Base-by-base conservation (phyloP, 495 filamentous ascomycete genomes). In the Aspergillus hancockii region DNA sequence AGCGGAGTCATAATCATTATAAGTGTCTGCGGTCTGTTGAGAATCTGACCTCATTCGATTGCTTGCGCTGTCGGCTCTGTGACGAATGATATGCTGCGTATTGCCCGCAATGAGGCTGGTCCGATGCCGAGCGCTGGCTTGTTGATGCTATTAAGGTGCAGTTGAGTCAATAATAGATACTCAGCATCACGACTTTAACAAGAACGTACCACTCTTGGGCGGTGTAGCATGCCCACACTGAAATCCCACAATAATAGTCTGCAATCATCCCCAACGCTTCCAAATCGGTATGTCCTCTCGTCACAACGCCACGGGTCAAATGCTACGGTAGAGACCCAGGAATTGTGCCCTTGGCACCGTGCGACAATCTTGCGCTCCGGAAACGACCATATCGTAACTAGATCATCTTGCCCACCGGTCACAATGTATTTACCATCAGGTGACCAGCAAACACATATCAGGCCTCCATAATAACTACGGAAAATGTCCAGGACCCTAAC, bases 301-400 rank as follows among this genome's bases (percentile, higher is more conserved):
- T 98, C 94, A 71, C 94, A 98, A 52, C 92, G 83, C 94, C 94
- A 98, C 0, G 91, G 90, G 69, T 98, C 94, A 65, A 98, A 98
- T 4, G 90, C 89, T 14, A 98, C 91, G 23, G 88, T 85, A 2
- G 91, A 92, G 0, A 98, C 93, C 93, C 93, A 98, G 36, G 90
- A 95, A 59, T 93, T 88, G 73, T 98, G 94, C 8, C 94, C 90
- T 64, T 94, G 91, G 69, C 94, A 97, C 41, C 95, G 84, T 23
- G 94, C 94, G 53, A 98, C 85, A 62, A 98, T 90, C 46, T 85
- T 80, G 30, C 84, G 83, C 68, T 98, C 94, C 28, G 85, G 83
- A 30, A 96, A 80, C 19, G 86, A 91, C 95, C 95, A 98, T 63
- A 98, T 97, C 0, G 89, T 91, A 8, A 98, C 88, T 2, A 97